Base-by-base conservation (phyloP, 306 rosid species). In the Medicago ruthenica region DNA sequence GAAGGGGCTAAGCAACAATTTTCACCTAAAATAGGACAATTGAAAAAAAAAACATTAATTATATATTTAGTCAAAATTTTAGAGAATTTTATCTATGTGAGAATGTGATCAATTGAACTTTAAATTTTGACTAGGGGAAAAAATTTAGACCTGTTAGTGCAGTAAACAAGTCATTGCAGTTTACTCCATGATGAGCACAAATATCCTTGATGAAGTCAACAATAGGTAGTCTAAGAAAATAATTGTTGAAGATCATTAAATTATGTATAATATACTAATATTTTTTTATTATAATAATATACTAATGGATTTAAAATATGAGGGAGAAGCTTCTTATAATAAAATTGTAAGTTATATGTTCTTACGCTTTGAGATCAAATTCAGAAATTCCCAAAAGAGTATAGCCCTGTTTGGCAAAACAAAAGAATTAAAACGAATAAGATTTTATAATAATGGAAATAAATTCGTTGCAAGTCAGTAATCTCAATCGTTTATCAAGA, bases 1-100 rank as follows among this genome's bases (percentile, higher is more conserved):
- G 93, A 82, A 18, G 88, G 34, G 70, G 77, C 84, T 73, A 93
- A 86, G 77, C 98, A 90, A 70, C 93, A 93, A 65, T 93, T 93
- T 11, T 34, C 59, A 1, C 97, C 97, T 92, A 73, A 16, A 44
- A 54, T 47, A 22, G 0, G 16, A 70, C 54, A 42, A 71, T 72
- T 42, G 12, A 58, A 61, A 14, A 21, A 14, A 21, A 67, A 9
- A 4, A 3, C 48, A 45, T 8, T 3, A 20, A 21, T 17, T 50
- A 54, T 18, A 22, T 22, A 70, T 10, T 51, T 18, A 15, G 5
- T 51, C 6, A 41, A 41, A 12, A 22, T 8, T 63, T 61, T 61
- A 1, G 20, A 3, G 10, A 17, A 31, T 0, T 34, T 16, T 40
- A 6, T 16, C 64, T 17, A 3, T 60, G 61, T 17, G 13, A 31